phyloP scores from a whole-genome alignment of 2,329 filamentous ascomycete species.

The Trichophyton equinum region DNA sequence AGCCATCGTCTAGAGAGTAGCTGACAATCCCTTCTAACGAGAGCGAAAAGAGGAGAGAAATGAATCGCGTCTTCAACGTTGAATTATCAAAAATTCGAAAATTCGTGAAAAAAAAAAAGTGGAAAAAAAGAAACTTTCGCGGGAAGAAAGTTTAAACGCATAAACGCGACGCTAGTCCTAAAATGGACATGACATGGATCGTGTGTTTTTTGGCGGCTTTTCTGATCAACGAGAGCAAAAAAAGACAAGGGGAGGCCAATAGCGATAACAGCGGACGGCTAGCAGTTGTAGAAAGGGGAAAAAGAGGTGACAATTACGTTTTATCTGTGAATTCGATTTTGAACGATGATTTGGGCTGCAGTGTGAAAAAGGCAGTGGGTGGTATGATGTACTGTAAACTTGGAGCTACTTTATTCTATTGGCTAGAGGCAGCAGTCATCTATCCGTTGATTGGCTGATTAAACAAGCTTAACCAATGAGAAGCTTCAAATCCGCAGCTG shows the following conservation, averaged over 20 bases:
- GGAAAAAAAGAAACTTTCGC: neutral
- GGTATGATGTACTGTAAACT: neutral
- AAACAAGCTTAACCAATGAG: neutral
- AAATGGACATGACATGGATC: neutral
- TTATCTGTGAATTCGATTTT: neutral
- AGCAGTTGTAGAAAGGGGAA: neutral
- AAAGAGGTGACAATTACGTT: neutral
- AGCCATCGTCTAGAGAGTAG: neutral
- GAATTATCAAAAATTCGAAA: neutral
- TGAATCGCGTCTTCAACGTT: neutral
- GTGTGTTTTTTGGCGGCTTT: neutral
- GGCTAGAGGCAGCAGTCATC: neutral
- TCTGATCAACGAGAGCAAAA: neutral
- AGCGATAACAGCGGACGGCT: neutral
- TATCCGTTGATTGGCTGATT: neutral
- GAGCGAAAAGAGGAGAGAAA: neutral
- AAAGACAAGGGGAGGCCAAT: neutral
- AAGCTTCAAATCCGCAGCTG: neutral
- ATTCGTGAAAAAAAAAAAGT: neutral
- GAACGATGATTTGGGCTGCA: neutral
- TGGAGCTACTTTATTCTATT: neutral
- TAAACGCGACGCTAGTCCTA: neutral
- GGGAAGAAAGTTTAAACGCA: conserved; percentile 2
- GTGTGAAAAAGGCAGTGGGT: neutral
- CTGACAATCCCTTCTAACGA: neutral